Conservation (phyloP, 441 rosid species). For the Erysimum pusillum region DNA sequence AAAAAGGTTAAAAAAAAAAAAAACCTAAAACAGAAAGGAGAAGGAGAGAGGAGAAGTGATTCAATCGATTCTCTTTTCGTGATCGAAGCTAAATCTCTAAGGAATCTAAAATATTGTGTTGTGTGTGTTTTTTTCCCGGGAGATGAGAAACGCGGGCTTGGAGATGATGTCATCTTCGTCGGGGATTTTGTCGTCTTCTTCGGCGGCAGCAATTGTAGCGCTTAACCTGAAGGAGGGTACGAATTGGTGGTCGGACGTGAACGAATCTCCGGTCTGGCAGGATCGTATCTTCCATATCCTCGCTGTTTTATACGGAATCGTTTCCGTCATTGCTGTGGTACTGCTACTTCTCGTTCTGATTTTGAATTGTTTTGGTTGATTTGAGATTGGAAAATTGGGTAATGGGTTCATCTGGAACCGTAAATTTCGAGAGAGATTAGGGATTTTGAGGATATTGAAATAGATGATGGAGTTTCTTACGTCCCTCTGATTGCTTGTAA, state of each 20-base stretch:
- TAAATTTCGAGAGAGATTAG: no score
- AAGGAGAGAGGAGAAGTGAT: constrained; percentile 47
- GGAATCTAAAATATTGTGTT: constrained; percentile 24
- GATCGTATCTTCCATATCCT: constrained; percentile 81
- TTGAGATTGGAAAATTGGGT: no score
- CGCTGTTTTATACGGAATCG: constrained; percentile 73
- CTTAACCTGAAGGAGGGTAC: constrained; percentile 58
- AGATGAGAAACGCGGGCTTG: constrained; percentile 44
- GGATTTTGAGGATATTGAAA: no score
- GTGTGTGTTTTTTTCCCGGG: not conserved
- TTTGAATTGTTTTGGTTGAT: no score
- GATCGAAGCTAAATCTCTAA: not conserved
- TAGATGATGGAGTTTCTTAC: no score
- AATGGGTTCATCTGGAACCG: no score
- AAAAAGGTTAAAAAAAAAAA: no score
- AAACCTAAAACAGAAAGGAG: constrained; percentile 13
- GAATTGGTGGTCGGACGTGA: constrained; percentile 78
- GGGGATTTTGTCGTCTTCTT: constrained; percentile 37
- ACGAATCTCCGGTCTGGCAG: constrained; percentile 78
- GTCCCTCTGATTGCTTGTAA: no score
- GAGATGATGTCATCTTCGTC: constrained; percentile 43
- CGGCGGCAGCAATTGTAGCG: constrained; percentile 48
- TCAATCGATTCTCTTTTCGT: constrained; percentile 37
- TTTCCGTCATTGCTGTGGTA: constrained; percentile 79
- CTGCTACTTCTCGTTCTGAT: no score